phyloP scores from a whole-genome alignment of 805 yeast species.

The Suhomyces tanzawaensis region DNA sequence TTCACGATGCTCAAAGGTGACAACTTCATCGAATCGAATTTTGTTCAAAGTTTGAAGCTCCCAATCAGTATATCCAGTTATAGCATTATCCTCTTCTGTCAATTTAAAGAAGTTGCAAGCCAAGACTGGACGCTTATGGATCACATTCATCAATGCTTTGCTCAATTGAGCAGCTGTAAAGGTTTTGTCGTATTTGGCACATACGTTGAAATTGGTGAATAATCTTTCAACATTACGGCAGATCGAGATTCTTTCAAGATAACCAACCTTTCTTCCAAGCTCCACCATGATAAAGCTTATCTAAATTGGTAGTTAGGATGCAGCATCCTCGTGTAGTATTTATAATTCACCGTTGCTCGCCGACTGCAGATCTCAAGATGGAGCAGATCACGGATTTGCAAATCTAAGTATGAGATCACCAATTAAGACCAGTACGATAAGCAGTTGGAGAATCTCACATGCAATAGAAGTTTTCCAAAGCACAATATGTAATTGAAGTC shows the following conservation, averaged over 20 bases:
- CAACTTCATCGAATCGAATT: slow-evolving; percentile 8
- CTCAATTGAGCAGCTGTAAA: slow-evolving; percentile 4
- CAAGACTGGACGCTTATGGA: slow-evolving; percentile 9
- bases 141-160: slow-evolving; percentile 7
- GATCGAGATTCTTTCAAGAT: slow-evolving; percentile 9
- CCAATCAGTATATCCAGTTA: slow-evolving; percentile 8
- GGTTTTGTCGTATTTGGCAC: slow-evolving; percentile 4
- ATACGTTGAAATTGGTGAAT: slow-evolving; percentile 11
- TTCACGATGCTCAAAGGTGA: slow-evolving; percentile 1
- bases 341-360: background rate
- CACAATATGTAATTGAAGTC: no score
- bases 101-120: slow-evolving; percentile 7
- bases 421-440: background rate
- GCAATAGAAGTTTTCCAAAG: no score
- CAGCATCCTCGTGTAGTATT: background rate
- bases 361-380: background rate
- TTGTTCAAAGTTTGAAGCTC: slow-evolving; percentile 7
- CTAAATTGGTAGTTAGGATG: background rate
- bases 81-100: background rate
- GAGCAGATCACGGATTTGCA: no score
- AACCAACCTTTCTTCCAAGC: background rate
- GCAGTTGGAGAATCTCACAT: background rate
- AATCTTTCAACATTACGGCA: slow-evolving; percentile 9
- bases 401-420: background rate
- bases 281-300: no score